Conservation (phyloP, 2,329 filamentous ascomycete genomes). For the Colletotrichum somersetense region DNA sequence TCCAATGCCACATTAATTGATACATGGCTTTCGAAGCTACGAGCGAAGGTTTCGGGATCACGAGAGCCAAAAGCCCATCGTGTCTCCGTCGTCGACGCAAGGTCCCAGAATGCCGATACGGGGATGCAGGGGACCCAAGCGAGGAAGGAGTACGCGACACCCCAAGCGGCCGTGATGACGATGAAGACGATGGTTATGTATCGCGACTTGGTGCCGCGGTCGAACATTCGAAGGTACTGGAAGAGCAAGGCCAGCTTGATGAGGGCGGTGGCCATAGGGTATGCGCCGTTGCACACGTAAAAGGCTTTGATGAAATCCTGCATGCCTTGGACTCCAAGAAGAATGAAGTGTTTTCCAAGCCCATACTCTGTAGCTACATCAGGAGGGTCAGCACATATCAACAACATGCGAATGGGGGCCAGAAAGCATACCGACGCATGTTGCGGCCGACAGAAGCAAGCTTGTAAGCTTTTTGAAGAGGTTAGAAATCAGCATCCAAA, state of each 20-base stretch:
- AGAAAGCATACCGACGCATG: constrained; percentile 19
- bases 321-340: constrained; percentile 22
- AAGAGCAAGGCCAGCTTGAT: constrained; percentile 44
- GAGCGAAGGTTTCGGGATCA: constrained; percentile 44
- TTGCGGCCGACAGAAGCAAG: constrained; percentile 25
- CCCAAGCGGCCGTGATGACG: constrained; percentile 49
- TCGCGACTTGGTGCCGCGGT: constrained; percentile 32
- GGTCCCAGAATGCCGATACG: constrained; percentile 50
- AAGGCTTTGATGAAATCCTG: constrained; percentile 37
- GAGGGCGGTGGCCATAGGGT: constrained; percentile 42
- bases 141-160: constrained; percentile 47
- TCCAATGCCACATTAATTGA: constrained; percentile 50
- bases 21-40: constrained; percentile 48
- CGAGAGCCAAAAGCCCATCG: constrained; percentile 51
- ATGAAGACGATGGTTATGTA: constrained; percentile 44
- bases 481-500: not conserved
- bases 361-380: constrained; percentile 9
- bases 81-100: constrained; percentile 13
- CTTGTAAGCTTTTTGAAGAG: constrained; percentile 14
- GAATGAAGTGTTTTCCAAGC: constrained; percentile 10
- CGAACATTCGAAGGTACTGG: constrained; percentile 43
- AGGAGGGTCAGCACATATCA: not conserved
- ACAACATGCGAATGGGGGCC: not conserved
- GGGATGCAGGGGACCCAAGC: constrained; percentile 52
- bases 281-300: constrained; percentile 42